A percentile compares a stretch with the other conserved stretches of the same genome.
Evolutionary conservation across 2,329 filamentous ascomycete species (phyloP).

Genomic region (Dactylellina haptotyla): DNA sequence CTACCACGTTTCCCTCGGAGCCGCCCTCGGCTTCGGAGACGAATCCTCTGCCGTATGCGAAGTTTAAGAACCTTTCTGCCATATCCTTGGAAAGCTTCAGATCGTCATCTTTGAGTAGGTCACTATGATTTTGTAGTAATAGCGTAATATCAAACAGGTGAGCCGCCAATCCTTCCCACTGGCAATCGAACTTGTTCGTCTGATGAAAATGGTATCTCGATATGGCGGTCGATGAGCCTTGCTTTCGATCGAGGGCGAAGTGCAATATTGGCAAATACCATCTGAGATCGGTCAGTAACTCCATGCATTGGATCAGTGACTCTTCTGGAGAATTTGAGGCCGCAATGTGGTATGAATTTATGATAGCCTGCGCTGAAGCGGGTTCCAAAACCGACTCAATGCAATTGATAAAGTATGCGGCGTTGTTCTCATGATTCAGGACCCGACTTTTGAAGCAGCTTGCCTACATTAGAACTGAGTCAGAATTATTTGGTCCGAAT

Average conservation of each 20-base stretch:
- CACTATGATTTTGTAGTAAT: conserved; percentile 35
- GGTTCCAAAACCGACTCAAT: conserved; percentile 3
- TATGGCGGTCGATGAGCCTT: neutral
- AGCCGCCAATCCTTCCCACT: conserved; percentile 41
- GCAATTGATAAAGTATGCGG: conserved; percentile 27
- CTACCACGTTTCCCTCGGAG: neutral
- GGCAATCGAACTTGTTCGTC: conserved; percentile 28
- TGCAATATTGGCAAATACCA: conserved; percentile 48
- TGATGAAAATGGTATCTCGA: conserved; percentile 50
- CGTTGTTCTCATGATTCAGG: conserved; percentile 25
- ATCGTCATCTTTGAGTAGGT: conserved; percentile 13
- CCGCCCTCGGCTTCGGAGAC: neutral
- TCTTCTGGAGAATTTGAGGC: neutral
- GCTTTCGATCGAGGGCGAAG: neutral
- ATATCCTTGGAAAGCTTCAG: conserved; percentile 28
- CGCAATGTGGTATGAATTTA: conserved; percentile 24
- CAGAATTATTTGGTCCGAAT: neutral
- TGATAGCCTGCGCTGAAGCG: neutral
- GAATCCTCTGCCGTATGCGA: conserved; percentile 42
- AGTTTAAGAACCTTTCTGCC: conserved; percentile 16
- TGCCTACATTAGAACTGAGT: conserved; percentile 7
- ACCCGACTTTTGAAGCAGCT: conserved; percentile 44
- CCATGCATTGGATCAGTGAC: conserved; percentile 31
- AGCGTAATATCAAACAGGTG: conserved; percentile 49
- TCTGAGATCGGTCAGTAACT: conserved; percentile 43